Evolutionary conservation across 345 rosid genomes (phyloP).

Genomic region (Syzygium aqueum): DNA sequence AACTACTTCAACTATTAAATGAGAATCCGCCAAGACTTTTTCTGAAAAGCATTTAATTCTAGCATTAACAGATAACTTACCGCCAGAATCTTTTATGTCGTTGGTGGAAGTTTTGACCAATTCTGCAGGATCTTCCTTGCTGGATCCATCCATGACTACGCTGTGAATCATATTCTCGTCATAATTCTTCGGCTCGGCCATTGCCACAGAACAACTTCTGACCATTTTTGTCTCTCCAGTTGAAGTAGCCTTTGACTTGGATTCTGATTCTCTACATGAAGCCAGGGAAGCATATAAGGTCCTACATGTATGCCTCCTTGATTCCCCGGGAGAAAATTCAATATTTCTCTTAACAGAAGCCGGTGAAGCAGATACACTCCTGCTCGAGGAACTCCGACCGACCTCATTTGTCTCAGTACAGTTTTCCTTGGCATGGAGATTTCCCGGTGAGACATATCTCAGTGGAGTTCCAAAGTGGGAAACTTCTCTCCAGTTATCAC

Average conservation of each 20-base stretch:
- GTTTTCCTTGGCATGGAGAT: constrained; percentile 6
- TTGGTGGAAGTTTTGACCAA: not conserved
- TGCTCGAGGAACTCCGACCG: not conserved
- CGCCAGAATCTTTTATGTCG: not conserved
- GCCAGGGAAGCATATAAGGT: not conserved
- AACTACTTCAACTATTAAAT: constrained; percentile 3
- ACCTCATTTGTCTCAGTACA: not conserved
- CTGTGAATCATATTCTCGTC: not conserved
- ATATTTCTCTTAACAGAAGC: constrained; percentile 10
- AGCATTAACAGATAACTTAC: not conserved
- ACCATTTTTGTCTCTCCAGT: not conserved
- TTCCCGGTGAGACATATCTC: not conserved
- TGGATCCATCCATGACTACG: not conserved
- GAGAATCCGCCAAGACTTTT: not conserved
- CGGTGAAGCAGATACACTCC: constrained; percentile 9
- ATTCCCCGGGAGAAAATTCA: constrained; percentile 25
- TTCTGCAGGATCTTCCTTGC: not conserved
- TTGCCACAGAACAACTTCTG: not conserved
- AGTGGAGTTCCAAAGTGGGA: not conserved
- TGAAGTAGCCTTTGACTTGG: not conserved
- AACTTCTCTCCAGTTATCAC: not conserved
- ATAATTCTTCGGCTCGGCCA: not conserved
- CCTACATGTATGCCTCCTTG: constrained; percentile 6
- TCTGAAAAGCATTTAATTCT: not conserved
- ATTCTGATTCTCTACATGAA: not conserved